Conservation (phyloP, 768 basidiomycete species). For the Pholiota molesta region DNA sequence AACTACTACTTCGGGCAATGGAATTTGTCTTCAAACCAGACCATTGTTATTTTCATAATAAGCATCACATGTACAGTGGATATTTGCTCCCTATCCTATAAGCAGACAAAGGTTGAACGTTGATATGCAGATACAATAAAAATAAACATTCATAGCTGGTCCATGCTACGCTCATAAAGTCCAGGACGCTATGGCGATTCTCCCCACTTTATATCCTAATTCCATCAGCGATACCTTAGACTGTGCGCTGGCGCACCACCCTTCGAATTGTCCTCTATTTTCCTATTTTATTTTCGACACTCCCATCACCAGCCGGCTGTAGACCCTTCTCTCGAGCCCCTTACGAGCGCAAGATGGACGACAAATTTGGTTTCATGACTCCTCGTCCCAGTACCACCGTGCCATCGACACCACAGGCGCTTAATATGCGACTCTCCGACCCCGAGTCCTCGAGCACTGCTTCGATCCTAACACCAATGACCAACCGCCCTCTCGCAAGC, state of each 20-base stretch:
- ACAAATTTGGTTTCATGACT: no score
- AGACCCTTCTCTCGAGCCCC: background rate
- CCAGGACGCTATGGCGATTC: background rate
- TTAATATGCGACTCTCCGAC: no score
- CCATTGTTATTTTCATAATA: background rate
- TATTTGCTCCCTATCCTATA: no score
- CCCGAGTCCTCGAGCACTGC: no score
- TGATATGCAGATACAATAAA: no score
- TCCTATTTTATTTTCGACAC: background rate
- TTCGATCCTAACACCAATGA: no score
- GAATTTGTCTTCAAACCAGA: background rate
- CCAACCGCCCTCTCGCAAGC: no score
- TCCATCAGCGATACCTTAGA: background rate
- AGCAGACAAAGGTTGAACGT: no score
- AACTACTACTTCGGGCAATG: no score
- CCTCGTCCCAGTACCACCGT: no score
- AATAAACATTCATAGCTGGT: background rate
- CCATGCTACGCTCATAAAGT: background rate
- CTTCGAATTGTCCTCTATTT: background rate
- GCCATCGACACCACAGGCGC: no score
- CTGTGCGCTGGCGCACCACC: background rate
- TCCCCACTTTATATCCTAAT: background rate
- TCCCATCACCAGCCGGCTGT: background rate
- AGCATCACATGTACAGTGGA: background rate
- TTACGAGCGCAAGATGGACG: no score